phyloP scores from a whole-genome alignment of 2,329 filamentous ascomycete species.

The Aschersonia sp. region DNA sequence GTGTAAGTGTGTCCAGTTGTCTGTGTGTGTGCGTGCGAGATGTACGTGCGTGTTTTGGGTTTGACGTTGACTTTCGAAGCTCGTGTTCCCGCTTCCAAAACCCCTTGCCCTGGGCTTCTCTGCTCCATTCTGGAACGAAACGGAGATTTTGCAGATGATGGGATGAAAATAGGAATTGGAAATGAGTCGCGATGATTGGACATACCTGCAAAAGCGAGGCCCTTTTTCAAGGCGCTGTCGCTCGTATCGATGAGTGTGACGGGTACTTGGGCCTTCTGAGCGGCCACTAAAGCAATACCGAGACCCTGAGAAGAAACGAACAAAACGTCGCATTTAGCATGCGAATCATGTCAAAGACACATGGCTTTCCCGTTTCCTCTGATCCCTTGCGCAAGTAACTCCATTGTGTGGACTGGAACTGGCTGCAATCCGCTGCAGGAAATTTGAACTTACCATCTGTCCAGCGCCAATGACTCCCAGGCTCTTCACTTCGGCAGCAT shows the following conservation, averaged over 20 bases:
- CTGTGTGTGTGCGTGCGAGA: not conserved
- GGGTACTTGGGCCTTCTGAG: slow-evolving; percentile 66
- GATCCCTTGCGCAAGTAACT: too few relatives aligned
- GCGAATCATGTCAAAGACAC: too few relatives aligned
- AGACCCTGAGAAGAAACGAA: slow-evolving; percentile 47
- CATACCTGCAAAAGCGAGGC: slow-evolving; percentile 71
- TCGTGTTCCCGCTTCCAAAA: too few relatives aligned
- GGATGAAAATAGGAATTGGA: not conserved
- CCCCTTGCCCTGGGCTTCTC: not conserved
- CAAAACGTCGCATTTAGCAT: too few relatives aligned
- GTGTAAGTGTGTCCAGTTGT: not conserved
- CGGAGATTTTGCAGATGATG: not conserved
- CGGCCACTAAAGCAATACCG: slow-evolving; percentile 89
- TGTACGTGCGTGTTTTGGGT: not conserved
- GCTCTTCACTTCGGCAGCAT: slow-evolving; percentile 63
- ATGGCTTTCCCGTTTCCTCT: too few relatives aligned
- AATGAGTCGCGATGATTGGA: not conserved
- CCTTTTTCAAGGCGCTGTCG: slow-evolving; percentile 75
- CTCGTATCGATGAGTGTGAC: slow-evolving; percentile 78
- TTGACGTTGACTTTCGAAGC: not conserved
- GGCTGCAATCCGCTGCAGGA: too few relatives aligned
- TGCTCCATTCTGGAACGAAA: not conserved
- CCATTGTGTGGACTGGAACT: too few relatives aligned
- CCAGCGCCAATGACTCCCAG: slow-evolving; percentile 88
- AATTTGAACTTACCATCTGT: slow-evolving; percentile 58